Evolutionary conservation across 805 yeast genomes (phyloP).

Genomic region (Zygosaccharomyces kombuchaensis): DNA sequence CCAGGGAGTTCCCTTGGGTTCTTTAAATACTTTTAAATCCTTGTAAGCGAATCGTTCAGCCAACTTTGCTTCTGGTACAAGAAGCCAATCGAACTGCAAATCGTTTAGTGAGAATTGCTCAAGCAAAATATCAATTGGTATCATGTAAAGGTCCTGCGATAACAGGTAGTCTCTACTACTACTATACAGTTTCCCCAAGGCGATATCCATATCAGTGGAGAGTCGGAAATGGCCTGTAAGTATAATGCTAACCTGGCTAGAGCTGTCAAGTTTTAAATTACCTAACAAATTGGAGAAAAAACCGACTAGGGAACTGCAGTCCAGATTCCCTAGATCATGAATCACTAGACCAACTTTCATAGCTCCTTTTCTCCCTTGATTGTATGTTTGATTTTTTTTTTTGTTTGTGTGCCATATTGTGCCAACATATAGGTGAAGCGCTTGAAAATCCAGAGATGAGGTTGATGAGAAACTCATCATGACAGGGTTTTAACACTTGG

Average conservation of each 20-base stretch:
- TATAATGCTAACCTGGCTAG: slow-evolving; percentile 22
- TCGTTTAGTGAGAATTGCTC: slow-evolving; percentile 11
- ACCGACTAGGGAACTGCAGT: slow-evolving; percentile 6
- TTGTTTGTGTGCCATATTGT: neutral
- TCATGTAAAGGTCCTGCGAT: slow-evolving; percentile 13
- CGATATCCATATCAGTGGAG: slow-evolving; percentile 24
- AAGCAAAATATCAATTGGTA: slow-evolving; percentile 27
- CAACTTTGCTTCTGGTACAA: slow-evolving; percentile 9
- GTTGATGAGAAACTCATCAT: neutral
- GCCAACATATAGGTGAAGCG: neutral
- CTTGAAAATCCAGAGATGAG: neutral
- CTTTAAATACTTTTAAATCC: slow-evolving; percentile 4
- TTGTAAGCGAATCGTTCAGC: slow-evolving; percentile 1
- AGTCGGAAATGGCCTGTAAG: slow-evolving; percentile 18
- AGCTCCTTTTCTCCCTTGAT: neutral
- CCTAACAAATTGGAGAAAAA: slow-evolving; percentile 9
- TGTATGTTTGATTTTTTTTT: neutral
- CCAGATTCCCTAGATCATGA: slow-evolving; percentile 9
- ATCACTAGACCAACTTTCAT: slow-evolving; percentile 21
- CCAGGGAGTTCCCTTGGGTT: slow-evolving; percentile 4
- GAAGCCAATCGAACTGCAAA: slow-evolving; percentile 20
- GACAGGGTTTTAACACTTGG: neutral
- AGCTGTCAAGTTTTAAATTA: slow-evolving; percentile 8
- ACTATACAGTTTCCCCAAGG: slow-evolving; percentile 29
- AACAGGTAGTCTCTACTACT: slow-evolving; percentile 25